Evolutionary conservation across 2,329 filamentous ascomycete species (phyloP).

Genomic region (Tolypocladium amazonense): DNA sequence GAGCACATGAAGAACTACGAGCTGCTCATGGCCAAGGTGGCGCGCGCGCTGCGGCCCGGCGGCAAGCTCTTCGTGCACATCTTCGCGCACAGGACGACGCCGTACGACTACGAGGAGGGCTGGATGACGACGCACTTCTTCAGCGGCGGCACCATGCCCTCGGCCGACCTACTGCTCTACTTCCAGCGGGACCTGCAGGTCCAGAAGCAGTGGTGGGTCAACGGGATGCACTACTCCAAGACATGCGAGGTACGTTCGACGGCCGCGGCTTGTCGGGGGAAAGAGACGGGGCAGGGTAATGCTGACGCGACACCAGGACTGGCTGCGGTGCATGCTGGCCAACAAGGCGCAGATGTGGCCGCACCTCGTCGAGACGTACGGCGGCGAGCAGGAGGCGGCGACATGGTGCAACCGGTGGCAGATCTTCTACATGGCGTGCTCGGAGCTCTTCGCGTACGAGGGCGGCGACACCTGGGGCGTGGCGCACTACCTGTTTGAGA

Average conservation of each 20-base stretch:
- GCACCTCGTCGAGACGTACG: conserved; percentile 54
- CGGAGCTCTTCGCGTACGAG: conserved; percentile 56
- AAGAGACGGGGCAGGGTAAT: neutral
- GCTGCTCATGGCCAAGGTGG: conserved; percentile 52
- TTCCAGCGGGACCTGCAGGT: conserved; percentile 54
- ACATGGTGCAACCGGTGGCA: conserved; percentile 64
- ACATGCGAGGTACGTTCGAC: conserved; percentile 56
- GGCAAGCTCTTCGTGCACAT: conserved; percentile 63
- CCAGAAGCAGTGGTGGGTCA: conserved; percentile 60
- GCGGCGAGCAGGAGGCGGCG: conserved; percentile 38
- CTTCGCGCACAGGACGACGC: conserved; percentile 52
- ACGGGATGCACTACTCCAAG: conserved; percentile 55
- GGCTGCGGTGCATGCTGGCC: conserved; percentile 48
- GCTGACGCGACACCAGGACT: conserved; percentile 32
- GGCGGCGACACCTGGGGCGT: conserved; percentile 60
- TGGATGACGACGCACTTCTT: conserved; percentile 71
- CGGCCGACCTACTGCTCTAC: conserved; percentile 53
- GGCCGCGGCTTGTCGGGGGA: neutral
- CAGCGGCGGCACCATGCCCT: conserved; percentile 63
- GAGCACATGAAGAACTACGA: conserved; percentile 73
- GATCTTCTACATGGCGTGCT: conserved; percentile 62
- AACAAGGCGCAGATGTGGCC: conserved; percentile 54
- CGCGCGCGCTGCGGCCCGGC: conserved; percentile 44
- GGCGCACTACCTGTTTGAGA: conserved; percentile 56
- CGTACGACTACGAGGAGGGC: conserved; percentile 60